A percentile compares a stretch with the other conserved stretches of the same genome.
Conservation (phyloP, 768 basidiomycete genomes). For the Tricholoma bakamatsutake region DNA sequence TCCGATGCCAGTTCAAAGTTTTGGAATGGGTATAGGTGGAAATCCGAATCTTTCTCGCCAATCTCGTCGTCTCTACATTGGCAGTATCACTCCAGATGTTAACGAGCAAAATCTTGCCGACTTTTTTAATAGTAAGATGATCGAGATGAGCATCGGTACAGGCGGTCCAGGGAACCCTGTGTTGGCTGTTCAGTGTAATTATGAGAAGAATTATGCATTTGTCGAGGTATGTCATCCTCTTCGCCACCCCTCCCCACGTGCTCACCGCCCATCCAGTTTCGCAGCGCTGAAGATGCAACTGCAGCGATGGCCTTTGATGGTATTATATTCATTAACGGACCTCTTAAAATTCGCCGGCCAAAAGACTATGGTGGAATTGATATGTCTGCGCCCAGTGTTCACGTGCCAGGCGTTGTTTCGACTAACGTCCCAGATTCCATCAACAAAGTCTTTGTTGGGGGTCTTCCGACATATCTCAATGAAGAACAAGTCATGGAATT, state of each 20-base stretch:
- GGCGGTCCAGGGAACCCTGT: conserved; percentile 86
- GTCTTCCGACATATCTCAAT: conserved; percentile 90
- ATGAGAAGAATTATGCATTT: conserved; percentile 98
- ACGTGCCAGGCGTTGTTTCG: conserved; percentile 93
- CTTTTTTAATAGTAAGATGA: conserved; percentile 97
- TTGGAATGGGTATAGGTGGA: conserved; percentile 81
- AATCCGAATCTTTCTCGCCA: conserved; percentile 91
- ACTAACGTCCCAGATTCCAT: conserved; percentile 95
- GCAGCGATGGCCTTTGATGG: conserved; percentile 97
- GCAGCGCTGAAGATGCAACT: conserved; percentile 93
- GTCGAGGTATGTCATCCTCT: conserved; percentile 65
- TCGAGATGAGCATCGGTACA: conserved; percentile 83
- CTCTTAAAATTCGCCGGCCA: conserved; percentile 96
- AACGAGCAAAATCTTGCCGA: conserved; percentile 89
- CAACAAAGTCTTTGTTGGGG: conserved; percentile 98
- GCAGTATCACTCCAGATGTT: conserved; percentile 91
- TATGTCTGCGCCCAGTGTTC: conserved; percentile 57
- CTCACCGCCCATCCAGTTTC: conserved; percentile 60
- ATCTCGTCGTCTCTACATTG: conserved; percentile 92
- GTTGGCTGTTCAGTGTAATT: conserved; percentile 91
- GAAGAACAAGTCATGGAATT: conserved; percentile 99
- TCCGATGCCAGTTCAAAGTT: conserved; percentile 77
- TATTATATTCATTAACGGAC: conserved; percentile 89
- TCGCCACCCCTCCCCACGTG: background rate
- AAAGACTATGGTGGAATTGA: conserved; percentile 92